Conservation (phyloP, 2,329 filamentous ascomycete genomes). For the Apiospora pterosperma region DNA sequence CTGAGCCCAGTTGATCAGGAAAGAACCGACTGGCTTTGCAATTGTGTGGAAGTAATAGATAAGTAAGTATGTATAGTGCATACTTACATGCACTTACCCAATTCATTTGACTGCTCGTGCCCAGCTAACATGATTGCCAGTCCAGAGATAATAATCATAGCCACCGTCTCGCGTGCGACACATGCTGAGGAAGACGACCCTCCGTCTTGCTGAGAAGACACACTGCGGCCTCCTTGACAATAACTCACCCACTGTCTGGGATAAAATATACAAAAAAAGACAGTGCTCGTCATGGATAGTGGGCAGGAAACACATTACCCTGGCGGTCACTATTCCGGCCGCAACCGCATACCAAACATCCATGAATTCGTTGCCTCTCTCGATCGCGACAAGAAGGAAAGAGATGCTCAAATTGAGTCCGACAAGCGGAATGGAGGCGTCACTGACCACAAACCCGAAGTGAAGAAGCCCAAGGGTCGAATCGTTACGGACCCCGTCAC, state of each 20-base stretch:
- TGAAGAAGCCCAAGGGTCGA: constrained; percentile 44
- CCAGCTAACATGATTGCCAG: background rate
- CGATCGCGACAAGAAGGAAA: constrained; percentile 72
- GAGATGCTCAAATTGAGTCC: constrained; percentile 69
- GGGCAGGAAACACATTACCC: constrained; percentile 24
- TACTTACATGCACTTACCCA: too few relatives aligned
- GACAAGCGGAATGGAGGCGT: constrained; percentile 23
- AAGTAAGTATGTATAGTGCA: background rate
- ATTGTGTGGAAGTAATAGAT: background rate
- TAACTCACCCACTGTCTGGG: too few relatives aligned
- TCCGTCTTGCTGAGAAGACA: background rate
- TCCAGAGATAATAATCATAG: background rate
- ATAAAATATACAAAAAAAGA: too few relatives aligned
- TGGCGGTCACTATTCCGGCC: constrained; percentile 67
- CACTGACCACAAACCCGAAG: constrained; percentile 39
- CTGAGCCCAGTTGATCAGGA: background rate
- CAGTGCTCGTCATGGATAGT: constrained; percentile 20
- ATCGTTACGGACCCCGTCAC: constrained; percentile 85
- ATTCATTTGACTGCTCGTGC: background rate
- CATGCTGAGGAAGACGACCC: background rate
- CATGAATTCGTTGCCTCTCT: constrained; percentile 77
- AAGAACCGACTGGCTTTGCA: background rate
- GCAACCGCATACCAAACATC: constrained; percentile 84
- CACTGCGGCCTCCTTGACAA: background rate
- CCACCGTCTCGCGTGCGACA: background rate